Conservation (phyloP, 768 basidiomycete species). For the Dendrothele bispora region DNA sequence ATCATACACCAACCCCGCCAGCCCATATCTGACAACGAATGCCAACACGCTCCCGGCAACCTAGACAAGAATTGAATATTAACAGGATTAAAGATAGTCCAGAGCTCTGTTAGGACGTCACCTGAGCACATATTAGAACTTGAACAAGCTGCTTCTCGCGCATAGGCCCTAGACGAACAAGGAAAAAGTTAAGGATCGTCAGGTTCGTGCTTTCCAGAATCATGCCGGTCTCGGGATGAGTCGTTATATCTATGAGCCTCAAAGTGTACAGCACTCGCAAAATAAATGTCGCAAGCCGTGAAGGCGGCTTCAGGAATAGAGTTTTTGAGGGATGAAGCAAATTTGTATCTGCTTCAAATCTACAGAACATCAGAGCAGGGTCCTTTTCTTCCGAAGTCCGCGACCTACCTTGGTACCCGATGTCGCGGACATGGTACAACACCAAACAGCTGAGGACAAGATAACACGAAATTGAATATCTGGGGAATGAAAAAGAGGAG, state of each 20-base stretch:
- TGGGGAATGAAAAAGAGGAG: conserved; percentile 97
- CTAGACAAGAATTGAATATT: conserved; percentile 34
- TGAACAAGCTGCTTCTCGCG: conserved; percentile 78
- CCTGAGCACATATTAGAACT: conserved; percentile 74
- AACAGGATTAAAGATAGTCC: background rate
- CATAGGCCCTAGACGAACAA: conserved; percentile 83
- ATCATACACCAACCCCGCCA: conserved; percentile 88
- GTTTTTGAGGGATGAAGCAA: conserved; percentile 78
- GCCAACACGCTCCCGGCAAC: conserved; percentile 75
- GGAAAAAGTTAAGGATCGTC: conserved; percentile 86
- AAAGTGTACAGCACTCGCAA: conserved; percentile 62
- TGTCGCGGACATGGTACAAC: conserved; percentile 94
- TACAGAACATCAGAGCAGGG: conserved; percentile 37
- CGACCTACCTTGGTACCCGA: conserved; percentile 79
- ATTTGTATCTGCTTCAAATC: conserved; percentile 74
- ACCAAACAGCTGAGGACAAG: conserved; percentile 92
- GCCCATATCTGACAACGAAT: conserved; percentile 86
- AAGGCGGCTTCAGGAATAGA: conserved; percentile 58
- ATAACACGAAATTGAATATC: conserved; percentile 95
- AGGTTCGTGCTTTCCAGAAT: conserved; percentile 82
- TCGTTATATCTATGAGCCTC: conserved; percentile 64
- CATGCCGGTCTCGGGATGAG: conserved; percentile 50
- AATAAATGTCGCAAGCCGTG: conserved; percentile 48
- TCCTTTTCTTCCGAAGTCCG: too few relatives aligned
- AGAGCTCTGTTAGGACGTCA: too few relatives aligned